Evolutionary conservation across 139 green algal genomes (phyloP), one percentile per base, ranked within the genome.

Genomic region (Pseudopediastrum boryanum): DNA sequence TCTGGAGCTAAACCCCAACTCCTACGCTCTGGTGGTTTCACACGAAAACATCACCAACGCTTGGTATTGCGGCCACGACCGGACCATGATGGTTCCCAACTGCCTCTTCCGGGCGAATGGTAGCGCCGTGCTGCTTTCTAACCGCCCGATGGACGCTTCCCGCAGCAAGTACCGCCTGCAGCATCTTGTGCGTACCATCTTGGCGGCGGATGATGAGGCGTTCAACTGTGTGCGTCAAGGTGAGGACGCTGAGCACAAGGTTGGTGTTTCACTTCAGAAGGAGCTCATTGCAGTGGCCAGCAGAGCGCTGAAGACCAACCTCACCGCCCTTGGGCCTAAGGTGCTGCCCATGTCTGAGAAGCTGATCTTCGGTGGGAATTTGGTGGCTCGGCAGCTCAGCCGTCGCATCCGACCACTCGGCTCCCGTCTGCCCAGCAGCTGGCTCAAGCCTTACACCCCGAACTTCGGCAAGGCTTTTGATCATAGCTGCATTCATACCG

Each of bases 21-120:
- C 81, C 36, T 87, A 88, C 42, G 89, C 87, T 5, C 80, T 99
- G 31, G 95, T 99, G 2, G 87, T 99, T 5, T 92, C 77, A 66
- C 98, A 95, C 0, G 95, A 99, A 88, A 99, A 99, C 89, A 98
- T 99, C 85, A 99, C 95, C n/a, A 88, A 93, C 62, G 94, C 96
- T 56, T 96, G 87, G 36, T 92, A 98, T 85, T 89, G 90, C 68
- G 95, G 95, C 65, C 93, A 93, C 63, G 85, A 96, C 64, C 78
- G 79, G 35, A 95, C 94, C 71, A 98, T 98, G 95, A 86, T 98
- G 43, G 94, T 98, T 77, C 95, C 95, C 77, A 98, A 98, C 87
- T 96, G 90, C 88, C 87, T 98, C 27, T 98, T 98, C 92, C 92
- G 95, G 42, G 82, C 98, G 43, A 96, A 96, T 1, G 93, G 91